A percentile compares a stretch with the other conserved stretches of the same genome.
Evolutionary conservation across 2,329 filamentous ascomycete species (phyloP).

Genomic region (Cladosporium sphaerospermum): DNA sequence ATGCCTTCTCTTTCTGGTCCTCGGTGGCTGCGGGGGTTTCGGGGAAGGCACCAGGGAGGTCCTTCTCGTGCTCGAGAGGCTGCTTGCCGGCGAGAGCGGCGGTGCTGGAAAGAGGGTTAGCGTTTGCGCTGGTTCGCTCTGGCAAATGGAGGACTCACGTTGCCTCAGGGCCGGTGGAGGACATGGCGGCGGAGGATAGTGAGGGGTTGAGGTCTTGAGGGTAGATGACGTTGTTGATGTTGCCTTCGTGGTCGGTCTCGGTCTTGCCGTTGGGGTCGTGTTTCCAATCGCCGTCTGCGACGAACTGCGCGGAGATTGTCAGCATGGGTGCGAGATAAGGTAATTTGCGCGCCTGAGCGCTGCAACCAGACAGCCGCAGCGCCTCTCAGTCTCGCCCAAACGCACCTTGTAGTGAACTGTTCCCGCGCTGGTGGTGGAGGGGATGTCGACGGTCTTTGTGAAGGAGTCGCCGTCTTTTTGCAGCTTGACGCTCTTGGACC

Average conservation of each 20-base stretch:
- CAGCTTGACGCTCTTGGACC: slow-evolving; percentile 79
- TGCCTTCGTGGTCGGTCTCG: slow-evolving; percentile 75
- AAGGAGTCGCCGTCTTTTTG: slow-evolving; percentile 68
- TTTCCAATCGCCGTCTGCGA: slow-evolving; percentile 88
- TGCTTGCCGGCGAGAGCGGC: slow-evolving; percentile 58
- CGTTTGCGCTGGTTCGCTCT: slow-evolving; percentile 54
- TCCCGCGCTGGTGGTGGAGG: slow-evolving; percentile 47
- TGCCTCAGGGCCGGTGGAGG: slow-evolving; percentile 62
- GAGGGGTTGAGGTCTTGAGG: slow-evolving; percentile 61
- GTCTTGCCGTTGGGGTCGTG: slow-evolving; percentile 73
- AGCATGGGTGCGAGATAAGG: not conserved
- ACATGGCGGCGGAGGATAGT: slow-evolving; percentile 48
- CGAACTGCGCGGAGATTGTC: slow-evolving; percentile 58
- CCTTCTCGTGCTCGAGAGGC: slow-evolving; percentile 24
- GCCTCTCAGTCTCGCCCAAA: slow-evolving; percentile 1
- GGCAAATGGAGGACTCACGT: slow-evolving; percentile 51
- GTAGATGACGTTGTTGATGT: slow-evolving; percentile 86
- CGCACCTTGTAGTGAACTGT: slow-evolving; percentile 95
- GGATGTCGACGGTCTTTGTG: slow-evolving; percentile 72
- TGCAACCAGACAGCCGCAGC: not conserved
- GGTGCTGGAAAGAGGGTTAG: slow-evolving; percentile 60
- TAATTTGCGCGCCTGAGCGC: not conserved
- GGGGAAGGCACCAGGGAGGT: slow-evolving; percentile 62
- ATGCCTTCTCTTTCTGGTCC: slow-evolving; percentile 29
- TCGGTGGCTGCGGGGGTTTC: slow-evolving; percentile 34